Evolutionary conservation across 306 rosid genomes (phyloP), one percentile per base, ranked within the genome.

Genomic region (Dicorynia guianensis): DNA sequence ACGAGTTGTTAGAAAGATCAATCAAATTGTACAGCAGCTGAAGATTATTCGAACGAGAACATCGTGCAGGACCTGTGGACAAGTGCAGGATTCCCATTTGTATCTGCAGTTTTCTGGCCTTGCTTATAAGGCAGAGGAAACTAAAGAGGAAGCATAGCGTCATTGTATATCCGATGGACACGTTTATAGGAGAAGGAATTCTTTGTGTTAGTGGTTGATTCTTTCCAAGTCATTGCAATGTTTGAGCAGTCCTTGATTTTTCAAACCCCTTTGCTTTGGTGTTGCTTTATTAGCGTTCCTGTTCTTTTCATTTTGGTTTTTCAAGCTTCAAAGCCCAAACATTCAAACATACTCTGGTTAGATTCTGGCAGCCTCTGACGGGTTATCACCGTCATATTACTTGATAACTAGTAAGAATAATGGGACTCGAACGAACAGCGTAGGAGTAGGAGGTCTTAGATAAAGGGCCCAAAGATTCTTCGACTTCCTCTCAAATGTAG

Each of bases 1-100:
- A 83, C 43, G 85, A 92, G 36, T 40, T 89, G 65, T 80, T 95
- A 71, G 99, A 95, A 63, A 90, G 80, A 76, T 87, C 93, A 36
- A 89, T 95, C 81, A 89, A 83, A 86, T 68, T 87, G 85, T 95
- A 79, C 77, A 92, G 92, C 76, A 85, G 90, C 53, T 92, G 87
- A 90, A 20, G 77, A 74, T 18, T 14, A 20, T 44, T 68, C 48
- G 40, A 56, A 61, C 47, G 52, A 52, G 61, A 60, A 58, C 34
- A 63, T 74, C 40, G 62, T 65, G 71, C 75, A 68, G n/a, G 58
- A 59, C 60, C 52, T 38, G 72, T 39, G 20, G 52, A 38, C 43
- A 54, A 62, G 14, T 33, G 63, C 68, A 62, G 70, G 62, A n/a
- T n/a, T n/a, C n/a, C 42, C 11, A 71, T 58, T 18, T 53, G 39